Evolutionary conservation across 2,329 filamentous ascomycete genomes (phyloP), one percentile per base, ranked within the genome.

Genomic region (Colletotrichum siamense): DNA sequence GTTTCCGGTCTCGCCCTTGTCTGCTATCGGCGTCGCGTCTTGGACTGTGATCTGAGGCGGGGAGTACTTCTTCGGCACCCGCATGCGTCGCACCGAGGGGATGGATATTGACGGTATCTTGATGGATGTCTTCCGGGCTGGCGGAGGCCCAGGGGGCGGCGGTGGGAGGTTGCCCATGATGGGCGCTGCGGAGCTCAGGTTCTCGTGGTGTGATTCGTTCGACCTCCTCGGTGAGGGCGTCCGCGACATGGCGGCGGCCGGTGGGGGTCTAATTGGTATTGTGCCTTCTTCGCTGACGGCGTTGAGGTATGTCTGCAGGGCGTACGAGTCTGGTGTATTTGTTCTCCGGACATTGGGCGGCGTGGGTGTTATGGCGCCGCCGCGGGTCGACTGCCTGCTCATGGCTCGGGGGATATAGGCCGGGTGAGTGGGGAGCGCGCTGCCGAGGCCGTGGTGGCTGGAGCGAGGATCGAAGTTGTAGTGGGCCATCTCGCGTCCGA

Each of bases 371-470:
- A n/a, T n/a, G n/a, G n/a, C n/a, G n/a, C n/a, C n/a, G n/a, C n/a
- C n/a, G n/a, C n/a, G 36, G 8, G 78, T 78, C 2, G 77, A 71
- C 36, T 79, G 79, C 9, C 84, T 81, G 74, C 82, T 85, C 71
- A 84, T 75, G 9, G 83, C 81, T 6, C 82, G 82, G 1, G 87
- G 86, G 24, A 89, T 84, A 66, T 90, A 91, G 0, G 89, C 89
- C 1, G 86, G 87, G 75, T 91, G 89, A 0, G 87, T 83, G 0
- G 89, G 89, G 57, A 90, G 82, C 1, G 84, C 83, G 61, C 78
- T 84, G 16, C 67, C 70, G 6, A 80, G 80, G 4, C 78, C 81
- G 12, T 79, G 78, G 12, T 75, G 67, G 7, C 62, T 70, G 0
- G 78, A 70, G 24, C 80, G 80, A 0, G 82, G 82, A 36, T 85